Evolutionary conservation across 768 basidiomycete species (phyloP).

Genomic region (Lactarius vividus): DNA sequence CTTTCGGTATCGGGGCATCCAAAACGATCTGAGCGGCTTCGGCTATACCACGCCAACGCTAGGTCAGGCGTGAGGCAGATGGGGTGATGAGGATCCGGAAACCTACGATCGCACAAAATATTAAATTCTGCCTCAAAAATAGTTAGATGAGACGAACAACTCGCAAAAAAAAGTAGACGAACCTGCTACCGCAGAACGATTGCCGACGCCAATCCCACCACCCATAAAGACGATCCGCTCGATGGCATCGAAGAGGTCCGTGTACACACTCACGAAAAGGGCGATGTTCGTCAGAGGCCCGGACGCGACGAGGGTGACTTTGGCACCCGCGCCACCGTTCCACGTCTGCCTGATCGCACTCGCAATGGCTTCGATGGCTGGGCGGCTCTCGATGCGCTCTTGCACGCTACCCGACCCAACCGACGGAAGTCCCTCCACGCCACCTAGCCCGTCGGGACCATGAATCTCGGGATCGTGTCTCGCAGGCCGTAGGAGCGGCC

Average conservation of each 20-base stretch:
- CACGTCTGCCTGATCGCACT: constrained; percentile 50
- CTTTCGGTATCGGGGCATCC: constrained; percentile 60
- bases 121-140: constrained; percentile 58
- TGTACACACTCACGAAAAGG: constrained; percentile 41
- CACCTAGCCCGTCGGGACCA: constrained; percentile 77
- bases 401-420: constrained; percentile 48
- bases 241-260: constrained; percentile 51
- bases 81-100: neutral
- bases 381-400: constrained; percentile 48
- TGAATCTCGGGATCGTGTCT: constrained; percentile 78
- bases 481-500: constrained; percentile 61
- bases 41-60: constrained; percentile 44
- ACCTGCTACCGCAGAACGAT: constrained; percentile 75
- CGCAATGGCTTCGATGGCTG: constrained; percentile 70
- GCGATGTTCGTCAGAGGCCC: constrained; percentile 84
- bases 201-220: constrained; percentile 83
- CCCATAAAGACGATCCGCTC: constrained; percentile 87
- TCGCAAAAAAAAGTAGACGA: constrained; percentile 19
- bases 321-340: constrained; percentile 55
- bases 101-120: constrained; percentile 76
- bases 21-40: constrained; percentile 83
- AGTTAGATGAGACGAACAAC: neutral
- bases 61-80: neutral
- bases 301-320: constrained; percentile 68
- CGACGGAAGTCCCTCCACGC: constrained; percentile 72